Evolutionary conservation across 371 early-diverging fungal genomes (phyloP), one percentile per base, ranked within the genome.

Genomic region (Smittium culicis): DNA sequence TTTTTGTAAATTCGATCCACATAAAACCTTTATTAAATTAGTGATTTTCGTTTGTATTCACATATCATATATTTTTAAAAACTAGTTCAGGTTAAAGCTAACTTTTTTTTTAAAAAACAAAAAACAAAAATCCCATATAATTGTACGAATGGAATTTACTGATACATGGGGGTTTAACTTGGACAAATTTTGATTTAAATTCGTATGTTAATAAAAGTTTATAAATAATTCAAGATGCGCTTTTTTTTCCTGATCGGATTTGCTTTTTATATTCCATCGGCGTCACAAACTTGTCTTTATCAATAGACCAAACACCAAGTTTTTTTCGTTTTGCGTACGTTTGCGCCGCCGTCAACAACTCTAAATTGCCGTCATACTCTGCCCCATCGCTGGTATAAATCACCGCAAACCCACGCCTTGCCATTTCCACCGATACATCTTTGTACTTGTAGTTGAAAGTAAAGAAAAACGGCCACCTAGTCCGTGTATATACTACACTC

Each of bases 341-440:
- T 30, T 67, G 70, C 8, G 72, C 34, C 1, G 32, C 16, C 54
- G 67, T 62, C n/a, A 77, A 63, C 57, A 57, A 24, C 25, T 67
- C 61, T 35, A 67, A 56, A 35, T 76, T 70, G 64, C 77, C 77
- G 29, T 72, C 69, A 28, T 77, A 72, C 61, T 77, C 71, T 2
- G 77, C 77, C 14, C 67, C 67, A 32, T 72, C 77, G 33, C 77
- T 77, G 14, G 70, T 57, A 59, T 77, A 77, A 24, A 77, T 29
- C 17, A 68, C 66, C 1, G 72, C 77, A 59, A 71, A 34, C 1
- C 77, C 77, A 0, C 57, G 30, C 20, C 58, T 35, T 28, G 76
- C 62, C 73, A 77, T 69, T 63, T 69, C 73, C 28, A 73, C 71
- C 5, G 77, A 67, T 2, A 70, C 73, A 34, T 77, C 70, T n/a